Evolutionary conservation across 495 filamentous ascomycete genomes (phyloP).

Genomic region (Margaritispora aquatica): DNA sequence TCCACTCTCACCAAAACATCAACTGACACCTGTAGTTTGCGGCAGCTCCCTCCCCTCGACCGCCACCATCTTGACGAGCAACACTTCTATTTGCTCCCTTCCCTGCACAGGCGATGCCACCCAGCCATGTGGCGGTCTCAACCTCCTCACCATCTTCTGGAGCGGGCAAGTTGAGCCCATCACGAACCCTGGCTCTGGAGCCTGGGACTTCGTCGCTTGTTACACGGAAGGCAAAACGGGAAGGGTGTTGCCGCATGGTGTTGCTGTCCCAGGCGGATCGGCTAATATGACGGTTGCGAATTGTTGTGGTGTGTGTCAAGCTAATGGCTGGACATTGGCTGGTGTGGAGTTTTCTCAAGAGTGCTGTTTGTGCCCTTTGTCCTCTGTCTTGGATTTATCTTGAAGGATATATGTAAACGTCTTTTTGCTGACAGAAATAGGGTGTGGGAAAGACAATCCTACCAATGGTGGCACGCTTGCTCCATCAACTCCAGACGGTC

Average conservation of each 20-base stretch:
- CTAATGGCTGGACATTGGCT: conserved; percentile 39
- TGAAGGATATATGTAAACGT: too few species aligned
- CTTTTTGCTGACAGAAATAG: neutral
- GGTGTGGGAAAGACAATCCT: neutral
- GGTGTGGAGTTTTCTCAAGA: conserved; percentile 42
- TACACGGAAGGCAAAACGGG: conserved; percentile 21
- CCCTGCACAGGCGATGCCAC: conserved; percentile 36
- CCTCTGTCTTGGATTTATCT: too few species aligned
- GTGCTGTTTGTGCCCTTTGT: conserved; percentile 17
- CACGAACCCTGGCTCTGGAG: conserved; percentile 16
- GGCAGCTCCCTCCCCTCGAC: conserved; percentile 35
- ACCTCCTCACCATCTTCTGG: conserved; percentile 28
- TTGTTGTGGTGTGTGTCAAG: conserved; percentile 38
- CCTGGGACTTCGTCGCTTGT: conserved; percentile 23
- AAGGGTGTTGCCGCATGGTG: neutral
- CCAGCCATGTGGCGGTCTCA: conserved; percentile 41
- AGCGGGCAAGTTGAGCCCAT: conserved; percentile 7
- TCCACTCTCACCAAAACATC: neutral
- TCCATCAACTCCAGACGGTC: neutral
- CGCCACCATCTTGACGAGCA: neutral
- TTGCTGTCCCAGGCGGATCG: conserved; percentile 4
- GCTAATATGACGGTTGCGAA: conserved; percentile 26
- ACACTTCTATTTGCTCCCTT: conserved; percentile 36
- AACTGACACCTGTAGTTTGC: conserved; percentile 30
- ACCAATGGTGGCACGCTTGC: neutral